These are phyloP conservation scores for Escovopsis sp. DNA, from an alignment of 2,329 filamentous ascomycete genomes.

Conservation along the genomic window DNA sequence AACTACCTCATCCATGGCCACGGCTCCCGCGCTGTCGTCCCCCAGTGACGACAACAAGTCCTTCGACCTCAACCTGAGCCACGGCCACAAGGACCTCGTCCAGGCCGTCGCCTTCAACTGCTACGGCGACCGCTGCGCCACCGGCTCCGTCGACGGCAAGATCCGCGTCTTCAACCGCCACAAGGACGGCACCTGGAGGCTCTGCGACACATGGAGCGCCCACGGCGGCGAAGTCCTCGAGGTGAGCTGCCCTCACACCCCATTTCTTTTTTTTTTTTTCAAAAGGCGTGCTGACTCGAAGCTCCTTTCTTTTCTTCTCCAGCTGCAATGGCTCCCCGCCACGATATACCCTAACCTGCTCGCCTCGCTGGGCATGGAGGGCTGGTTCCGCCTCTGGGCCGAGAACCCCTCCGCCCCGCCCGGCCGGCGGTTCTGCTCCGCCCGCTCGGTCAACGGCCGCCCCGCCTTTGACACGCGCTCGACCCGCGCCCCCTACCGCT, in stretches of 20 bases:
- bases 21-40: constrained; percentile 20
- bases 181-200: constrained; percentile 59
- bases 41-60: constrained; percentile 30
- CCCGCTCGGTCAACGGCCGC: constrained; percentile 32
- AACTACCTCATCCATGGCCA: constrained; percentile 6
- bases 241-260: constrained; percentile 31
- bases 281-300: background rate
- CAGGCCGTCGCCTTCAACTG: constrained; percentile 81
- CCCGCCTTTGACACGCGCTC: constrained; percentile 42
- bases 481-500: constrained; percentile 52
- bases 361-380: constrained; percentile 78
- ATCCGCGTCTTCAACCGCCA: constrained; percentile 84
- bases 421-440: constrained; percentile 65
- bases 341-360: constrained; percentile 76
- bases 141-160: constrained; percentile 81
- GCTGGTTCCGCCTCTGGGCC: constrained; percentile 82
- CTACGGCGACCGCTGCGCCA: constrained; percentile 83
- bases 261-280: background rate
- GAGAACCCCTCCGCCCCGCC: constrained; percentile 73
- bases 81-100: constrained; percentile 67
- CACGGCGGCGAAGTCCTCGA: constrained; percentile 85
- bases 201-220: constrained; percentile 78
- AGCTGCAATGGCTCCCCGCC: constrained; percentile 89
- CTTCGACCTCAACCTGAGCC: constrained; percentile 49
- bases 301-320: constrained; percentile 7